A percentile compares a stretch with the other conserved stretches of the same genome.
Conservation (phyloP, 2,329 filamentous ascomycete species). For the Trichoderma pleuroti region DNA sequence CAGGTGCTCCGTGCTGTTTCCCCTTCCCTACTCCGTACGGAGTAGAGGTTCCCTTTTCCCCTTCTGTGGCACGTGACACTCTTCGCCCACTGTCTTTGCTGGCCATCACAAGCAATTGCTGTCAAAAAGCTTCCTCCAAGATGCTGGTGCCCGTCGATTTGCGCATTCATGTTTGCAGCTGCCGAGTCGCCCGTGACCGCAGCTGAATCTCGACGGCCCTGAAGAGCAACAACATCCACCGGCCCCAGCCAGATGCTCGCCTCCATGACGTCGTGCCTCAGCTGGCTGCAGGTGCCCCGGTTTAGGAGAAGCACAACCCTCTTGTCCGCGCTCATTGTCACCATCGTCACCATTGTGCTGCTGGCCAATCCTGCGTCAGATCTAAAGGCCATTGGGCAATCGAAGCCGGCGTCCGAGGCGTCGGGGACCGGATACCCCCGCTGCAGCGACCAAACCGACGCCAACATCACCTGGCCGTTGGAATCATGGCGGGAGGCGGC, state of each 20-base stretch:
- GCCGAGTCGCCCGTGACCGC: not conserved
- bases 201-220: not conserved
- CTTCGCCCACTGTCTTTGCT: not conserved
- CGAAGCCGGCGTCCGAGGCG: not conserved
- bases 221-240: not conserved
- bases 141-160: not conserved
- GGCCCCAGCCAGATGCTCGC: not conserved
- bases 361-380: conserved; percentile 3
- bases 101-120: not conserved
- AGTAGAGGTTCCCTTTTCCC: too few relatives aligned
- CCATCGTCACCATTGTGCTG: conserved; percentile 12
- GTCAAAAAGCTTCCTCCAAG: not conserved
- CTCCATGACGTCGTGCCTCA: conserved; percentile 14
- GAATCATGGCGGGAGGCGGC: conserved; percentile 12
- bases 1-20: not conserved
- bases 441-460: not conserved
- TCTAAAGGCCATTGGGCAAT: not conserved
- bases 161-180: not conserved
- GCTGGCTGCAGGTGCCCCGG: conserved; percentile 14
- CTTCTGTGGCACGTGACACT: not conserved
- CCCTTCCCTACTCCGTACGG: not conserved
- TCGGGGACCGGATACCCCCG: not conserved
- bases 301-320: conserved; percentile 15
- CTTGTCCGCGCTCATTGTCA: conserved; percentile 9
- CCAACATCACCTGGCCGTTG: not conserved